phyloP scores from a whole-genome alignment of 2,329 filamentous ascomycete genomes.

The Epichloe amarillans region DNA sequence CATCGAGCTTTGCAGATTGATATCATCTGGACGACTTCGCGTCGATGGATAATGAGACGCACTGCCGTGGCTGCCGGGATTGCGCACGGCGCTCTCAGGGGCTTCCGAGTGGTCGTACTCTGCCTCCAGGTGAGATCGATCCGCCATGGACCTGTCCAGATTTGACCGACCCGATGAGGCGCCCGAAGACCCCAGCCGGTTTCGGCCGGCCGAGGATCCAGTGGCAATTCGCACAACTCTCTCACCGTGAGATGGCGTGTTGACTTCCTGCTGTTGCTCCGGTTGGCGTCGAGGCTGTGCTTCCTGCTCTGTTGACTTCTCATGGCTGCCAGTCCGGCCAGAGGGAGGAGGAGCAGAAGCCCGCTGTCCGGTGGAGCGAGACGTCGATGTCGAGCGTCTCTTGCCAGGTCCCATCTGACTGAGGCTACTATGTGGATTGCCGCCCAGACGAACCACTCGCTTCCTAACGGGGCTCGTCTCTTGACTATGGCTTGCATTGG shows the following conservation, averaged over 20 bases:
- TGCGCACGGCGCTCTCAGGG: constrained; percentile 35
- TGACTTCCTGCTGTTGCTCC: constrained; percentile 29
- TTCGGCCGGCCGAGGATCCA: constrained; percentile 35
- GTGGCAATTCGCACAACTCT: constrained; percentile 42
- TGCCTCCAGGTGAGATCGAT: constrained; percentile 23
- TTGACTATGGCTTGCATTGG: constrained; percentile 18
- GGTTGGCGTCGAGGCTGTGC: constrained; percentile 13
- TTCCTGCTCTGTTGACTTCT: constrained; percentile 28
- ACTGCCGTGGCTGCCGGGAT: constrained; percentile 37
- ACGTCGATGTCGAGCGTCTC: constrained; percentile 38
- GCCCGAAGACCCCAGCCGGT: constrained; percentile 22
- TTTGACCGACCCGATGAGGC: constrained; percentile 23
- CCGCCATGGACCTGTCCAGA: constrained; percentile 19
- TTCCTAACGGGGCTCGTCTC: constrained; percentile 42
- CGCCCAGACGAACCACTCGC: constrained; percentile 43
- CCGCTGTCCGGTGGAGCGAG: constrained; percentile 17
- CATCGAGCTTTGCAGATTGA: constrained; percentile 60
- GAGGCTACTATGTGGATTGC: constrained; percentile 32
- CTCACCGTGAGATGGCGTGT: constrained; percentile 38
- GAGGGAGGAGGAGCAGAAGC: constrained; percentile 18
- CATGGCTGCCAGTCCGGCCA: constrained; percentile 27
- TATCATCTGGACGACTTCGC: constrained; percentile 44
- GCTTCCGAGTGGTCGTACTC: constrained; percentile 35
- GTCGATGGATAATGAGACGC: constrained; percentile 39
- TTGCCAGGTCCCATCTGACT: constrained; percentile 27